Conservation (phyloP, 495 filamentous ascomycete species). For the Extremus antarcticus region DNA sequence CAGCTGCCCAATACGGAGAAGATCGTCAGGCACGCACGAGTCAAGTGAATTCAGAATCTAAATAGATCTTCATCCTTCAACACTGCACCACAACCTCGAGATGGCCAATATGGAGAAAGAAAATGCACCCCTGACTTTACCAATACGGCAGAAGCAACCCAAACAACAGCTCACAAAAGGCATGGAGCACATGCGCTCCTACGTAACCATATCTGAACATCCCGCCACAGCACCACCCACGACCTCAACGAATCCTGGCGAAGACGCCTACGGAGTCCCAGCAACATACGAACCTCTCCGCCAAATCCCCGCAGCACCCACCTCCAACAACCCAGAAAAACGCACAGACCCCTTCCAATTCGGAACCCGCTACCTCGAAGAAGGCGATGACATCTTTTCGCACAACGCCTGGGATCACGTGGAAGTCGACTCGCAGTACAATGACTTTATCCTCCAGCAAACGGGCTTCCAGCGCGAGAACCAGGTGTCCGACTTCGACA, state of each 20-base stretch:
- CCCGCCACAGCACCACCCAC: constrained; percentile 11
- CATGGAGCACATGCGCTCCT: constrained; percentile 35
- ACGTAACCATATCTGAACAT: constrained; percentile 24
- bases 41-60: not conserved
- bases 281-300: constrained; percentile 33
- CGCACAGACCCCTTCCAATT: constrained; percentile 88
- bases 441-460: constrained; percentile 68
- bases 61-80: not conserved
- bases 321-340: constrained; percentile 42
- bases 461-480: constrained; percentile 68
- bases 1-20: not conserved
- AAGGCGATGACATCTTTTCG: constrained; percentile 78
- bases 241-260: constrained; percentile 6
- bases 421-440: constrained; percentile 71
- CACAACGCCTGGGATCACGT: constrained; percentile 99
- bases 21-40: constrained; percentile 4
- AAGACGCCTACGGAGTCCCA: constrained; percentile 37
- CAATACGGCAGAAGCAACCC: constrained; percentile 14
- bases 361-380: constrained; percentile 71
- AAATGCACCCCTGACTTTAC: not conserved
- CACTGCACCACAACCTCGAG: not conserved
- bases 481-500: constrained; percentile 81
- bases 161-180: constrained; percentile 30
- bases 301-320: constrained; percentile 16
- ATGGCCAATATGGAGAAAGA: not conserved